phyloP scores from a whole-genome alignment of 2,329 filamentous ascomycete genomes.

The Fusarium chlamydosporum region DNA sequence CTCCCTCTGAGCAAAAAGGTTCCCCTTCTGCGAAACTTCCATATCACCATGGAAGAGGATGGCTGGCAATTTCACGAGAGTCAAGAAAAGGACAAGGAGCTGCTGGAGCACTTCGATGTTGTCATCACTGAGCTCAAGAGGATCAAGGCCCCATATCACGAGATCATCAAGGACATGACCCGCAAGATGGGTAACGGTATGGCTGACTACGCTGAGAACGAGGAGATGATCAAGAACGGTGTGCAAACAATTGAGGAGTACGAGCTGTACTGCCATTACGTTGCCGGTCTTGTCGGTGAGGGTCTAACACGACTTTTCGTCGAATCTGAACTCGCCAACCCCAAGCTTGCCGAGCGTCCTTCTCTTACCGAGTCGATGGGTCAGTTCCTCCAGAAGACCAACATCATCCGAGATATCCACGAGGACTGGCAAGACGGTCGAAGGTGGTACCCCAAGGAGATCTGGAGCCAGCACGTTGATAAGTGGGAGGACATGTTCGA shows the following conservation, averaged over 20 bases:
- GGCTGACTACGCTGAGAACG: constrained; percentile 93
- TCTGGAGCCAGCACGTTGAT: constrained; percentile 96
- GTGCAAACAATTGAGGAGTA: constrained; percentile 90
- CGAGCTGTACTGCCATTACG: constrained; percentile 97
- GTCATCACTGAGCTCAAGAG: constrained; percentile 89
- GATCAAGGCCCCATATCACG: constrained; percentile 85
- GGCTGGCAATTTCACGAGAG: constrained; percentile 93
- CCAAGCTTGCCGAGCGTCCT: constrained; percentile 81
- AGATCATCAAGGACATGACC: constrained; percentile 93
- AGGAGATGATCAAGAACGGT: constrained; percentile 83
- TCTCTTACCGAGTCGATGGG: constrained; percentile 95
- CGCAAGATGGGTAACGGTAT: constrained; percentile 98
- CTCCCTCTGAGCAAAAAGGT: constrained; percentile 86
- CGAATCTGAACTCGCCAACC: constrained; percentile 86
- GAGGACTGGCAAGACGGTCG: constrained; percentile 91
- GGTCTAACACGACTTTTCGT: constrained; percentile 93
- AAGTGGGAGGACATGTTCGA: constrained; percentile 92
- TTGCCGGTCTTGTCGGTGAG: constrained; percentile 97
- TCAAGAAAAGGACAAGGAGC: constrained; percentile 93
- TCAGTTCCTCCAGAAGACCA: constrained; percentile 97
- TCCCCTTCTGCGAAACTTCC: constrained; percentile 85
- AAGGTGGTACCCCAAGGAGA: constrained; percentile 94
- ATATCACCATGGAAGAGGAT: constrained; percentile 81
- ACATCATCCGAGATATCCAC: constrained; percentile 95
- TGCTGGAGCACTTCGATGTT: constrained; percentile 92